Evolutionary conservation across 768 basidiomycete species (phyloP).

Genomic region (Russula olivacea): DNA sequence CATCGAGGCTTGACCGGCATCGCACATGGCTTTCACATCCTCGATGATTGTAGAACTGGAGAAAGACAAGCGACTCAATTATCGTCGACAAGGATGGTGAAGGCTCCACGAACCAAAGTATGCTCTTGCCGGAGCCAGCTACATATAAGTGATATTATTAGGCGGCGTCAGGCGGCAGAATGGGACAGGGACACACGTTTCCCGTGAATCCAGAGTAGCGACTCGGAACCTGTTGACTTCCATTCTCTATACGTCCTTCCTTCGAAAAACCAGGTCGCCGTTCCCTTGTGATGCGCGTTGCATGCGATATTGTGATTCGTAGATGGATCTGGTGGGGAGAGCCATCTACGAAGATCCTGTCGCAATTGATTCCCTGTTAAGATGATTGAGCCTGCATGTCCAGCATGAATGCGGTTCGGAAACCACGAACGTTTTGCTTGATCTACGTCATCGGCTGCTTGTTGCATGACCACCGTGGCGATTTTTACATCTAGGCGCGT

Average conservation of each 20-base stretch:
- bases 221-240: too few species aligned
- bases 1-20: too few species aligned
- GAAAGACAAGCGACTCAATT: too few species aligned
- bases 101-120: too few species aligned
- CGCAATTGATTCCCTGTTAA: background rate
- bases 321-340: constrained; percentile 9
- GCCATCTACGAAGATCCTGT: background rate
- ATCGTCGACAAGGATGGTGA: too few species aligned
- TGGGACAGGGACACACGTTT: too few species aligned
- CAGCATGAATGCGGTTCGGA: background rate
- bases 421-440: background rate
- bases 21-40: too few species aligned
- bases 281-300: background rate
- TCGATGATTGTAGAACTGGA: too few species aligned
- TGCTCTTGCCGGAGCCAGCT: too few species aligned
- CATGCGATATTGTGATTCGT: background rate
- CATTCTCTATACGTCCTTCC: background rate
- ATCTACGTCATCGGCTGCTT: background rate
- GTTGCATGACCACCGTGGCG: background rate
- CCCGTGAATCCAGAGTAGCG: too few species aligned
- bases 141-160: too few species aligned
- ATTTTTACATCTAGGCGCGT: background rate
- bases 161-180: too few species aligned
- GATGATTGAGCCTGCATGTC: background rate
- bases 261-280: constrained; percentile 5